Evolutionary conservation across 2,329 filamentous ascomycete genomes (phyloP), one percentile per base, ranked within the genome.

Genomic region (Trichoderma arundinaceum): DNA sequence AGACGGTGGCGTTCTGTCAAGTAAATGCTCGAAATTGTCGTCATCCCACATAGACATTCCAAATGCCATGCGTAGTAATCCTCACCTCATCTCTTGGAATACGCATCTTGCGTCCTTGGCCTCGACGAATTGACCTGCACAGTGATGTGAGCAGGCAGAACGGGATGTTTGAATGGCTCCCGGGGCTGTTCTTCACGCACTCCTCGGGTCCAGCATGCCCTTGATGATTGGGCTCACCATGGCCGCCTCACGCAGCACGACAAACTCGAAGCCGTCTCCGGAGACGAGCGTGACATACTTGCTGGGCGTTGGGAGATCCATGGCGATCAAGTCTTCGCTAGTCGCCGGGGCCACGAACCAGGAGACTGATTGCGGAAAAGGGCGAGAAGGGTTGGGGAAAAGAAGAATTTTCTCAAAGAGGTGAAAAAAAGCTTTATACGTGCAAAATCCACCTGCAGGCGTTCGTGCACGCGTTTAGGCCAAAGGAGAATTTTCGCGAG

Each of bases 271-370:
- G 71, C 86, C 90, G 77, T 94, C 91, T 70, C 82, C 84, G 0
- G 90, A 92, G 48, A 93, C 83, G 60, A 94, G 86, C 5, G 91
- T 94, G 69, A 94, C 85, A 77, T 92, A 94, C 73, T 92, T 88
- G 77, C 84, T 86, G 56, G 73, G 72, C 22, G 66, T 58, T 39
- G 69, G 69, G 10, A 68, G 49, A 59, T 71, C 72, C 73, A 74
- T 74, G 62, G 63, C 8, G 57, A 43, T 10, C 19, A 32, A 53
- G 28, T 10, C 35, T 32, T 53, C 32, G 33, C 6, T 35, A 35
- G 19, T 35, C 33, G 15, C 17, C 17, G 35, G 33, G 35, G 32
- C 46, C 46, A 49, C 19, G 49, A 43, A 39, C 17, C 13, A 28
- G 46, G 12, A 28, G 53, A 32, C 59, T 32, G 43, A 41, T 28